A percentile compares a stretch with the other conserved stretches of the same genome.
Evolutionary conservation across 1,139 yeast species (phyloP).

Genomic region (Debaryomycetaceae sp.): DNA sequence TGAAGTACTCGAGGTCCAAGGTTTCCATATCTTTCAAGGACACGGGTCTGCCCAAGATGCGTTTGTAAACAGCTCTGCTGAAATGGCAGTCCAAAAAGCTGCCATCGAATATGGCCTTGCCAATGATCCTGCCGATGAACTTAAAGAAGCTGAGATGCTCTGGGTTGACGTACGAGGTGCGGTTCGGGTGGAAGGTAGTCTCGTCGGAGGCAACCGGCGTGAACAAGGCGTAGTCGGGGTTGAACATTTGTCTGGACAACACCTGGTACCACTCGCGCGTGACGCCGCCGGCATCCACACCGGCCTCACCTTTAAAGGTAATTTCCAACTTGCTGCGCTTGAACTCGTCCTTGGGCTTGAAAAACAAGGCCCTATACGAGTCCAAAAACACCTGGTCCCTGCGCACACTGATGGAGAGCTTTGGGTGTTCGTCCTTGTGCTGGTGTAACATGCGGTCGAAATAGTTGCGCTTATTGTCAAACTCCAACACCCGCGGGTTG

Average conservation of each 20-base stretch:
- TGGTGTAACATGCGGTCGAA: slow-evolving; percentile 71
- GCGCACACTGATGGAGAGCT: slow-evolving; percentile 63
- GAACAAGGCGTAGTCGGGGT: slow-evolving; percentile 92
- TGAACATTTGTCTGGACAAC: slow-evolving; percentile 89
- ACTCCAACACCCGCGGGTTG: slow-evolving; percentile 87
- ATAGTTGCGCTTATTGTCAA: slow-evolving; percentile 87
- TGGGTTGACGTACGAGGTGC: slow-evolving; percentile 90
- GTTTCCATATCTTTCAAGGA: slow-evolving; percentile 94
- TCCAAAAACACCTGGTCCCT: slow-evolving; percentile 92
- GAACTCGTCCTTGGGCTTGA: slow-evolving; percentile 74
- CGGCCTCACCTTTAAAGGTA: slow-evolving; percentile 87
- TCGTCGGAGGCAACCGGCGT: slow-evolving; percentile 90
- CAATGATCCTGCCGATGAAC: slow-evolving; percentile 90
- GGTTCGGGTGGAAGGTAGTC: slow-evolving; percentile 92
- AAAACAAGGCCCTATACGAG: slow-evolving; percentile 79
- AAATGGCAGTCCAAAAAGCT: slow-evolving; percentile 92
- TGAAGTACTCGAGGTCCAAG: slow-evolving; percentile 86
- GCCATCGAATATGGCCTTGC: slow-evolving; percentile 88
- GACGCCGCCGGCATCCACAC: slow-evolving; percentile 98
- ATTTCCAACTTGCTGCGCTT: slow-evolving; percentile 72
- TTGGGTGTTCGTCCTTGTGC: slow-evolving; percentile 38
- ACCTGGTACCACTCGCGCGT: slow-evolving; percentile 98
- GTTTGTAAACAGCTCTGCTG: slow-evolving; percentile 90
- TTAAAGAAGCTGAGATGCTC: slow-evolving; percentile 90
- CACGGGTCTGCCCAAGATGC: slow-evolving; percentile 75